Base-by-base conservation (phyloP, 768 basidiomycete species). In the Leccinum aurantiacum region DNA sequence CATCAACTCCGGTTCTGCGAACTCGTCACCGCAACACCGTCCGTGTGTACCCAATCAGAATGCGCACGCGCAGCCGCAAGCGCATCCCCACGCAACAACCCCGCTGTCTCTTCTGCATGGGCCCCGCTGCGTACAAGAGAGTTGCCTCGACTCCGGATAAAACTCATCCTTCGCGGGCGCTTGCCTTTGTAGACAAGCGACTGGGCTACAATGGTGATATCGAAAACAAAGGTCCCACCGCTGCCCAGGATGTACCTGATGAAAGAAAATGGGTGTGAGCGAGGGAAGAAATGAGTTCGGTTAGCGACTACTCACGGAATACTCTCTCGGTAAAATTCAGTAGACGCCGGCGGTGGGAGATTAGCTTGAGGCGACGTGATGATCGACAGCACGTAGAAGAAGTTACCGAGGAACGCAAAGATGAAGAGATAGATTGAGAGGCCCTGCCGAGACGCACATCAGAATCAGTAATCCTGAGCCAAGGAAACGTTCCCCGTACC, bases 351-450 rank as follows among this genome's bases (percentile, higher is more conserved):
- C 11, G 84, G 82, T 15, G 89, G 84, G 22, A 81, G 75, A 56
- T 71, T 76, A 46, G 85, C 77, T 56, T 81, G 77, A 5, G 93
- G 89, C 44, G 91, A 92, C 8, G 85, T 80, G n/a, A 97, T 70
- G 66, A 98, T 91, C 3, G 94, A 96, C 19, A 88, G 74, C 51
- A 96, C 96, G 73, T 99, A 98, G 71, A 96, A 94, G 10, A 84
- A 74, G 74, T 99, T 99, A 58, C 97, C 97, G 27, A 91, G 75
- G 73, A 98, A 98, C 7, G 97, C 97, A 71, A 90, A 93, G 35
- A 95, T 71, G 73, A 99, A 99, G 22, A 99, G 81, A 69, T 88
- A 89, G 76, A 98, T 91, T 15, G 95, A 96, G 31, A 99, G 83
- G 10, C 97, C 97, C 84, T 95, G 67, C 41, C 41, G 47, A 41